phyloP scores from a whole-genome alignment of 305 asterid species.

The Fraxinus sp. region DNA sequence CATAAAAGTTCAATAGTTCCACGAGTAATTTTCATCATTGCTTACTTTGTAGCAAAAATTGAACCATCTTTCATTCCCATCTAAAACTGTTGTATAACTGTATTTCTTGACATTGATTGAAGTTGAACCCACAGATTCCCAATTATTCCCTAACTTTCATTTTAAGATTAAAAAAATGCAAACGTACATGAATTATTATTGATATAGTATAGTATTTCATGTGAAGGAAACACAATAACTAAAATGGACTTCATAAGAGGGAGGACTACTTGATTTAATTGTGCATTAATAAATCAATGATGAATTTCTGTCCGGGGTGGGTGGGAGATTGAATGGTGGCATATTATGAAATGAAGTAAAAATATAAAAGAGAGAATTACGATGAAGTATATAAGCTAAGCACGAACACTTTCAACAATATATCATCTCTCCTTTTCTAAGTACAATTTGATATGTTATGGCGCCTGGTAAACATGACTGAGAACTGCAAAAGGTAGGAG shows the following conservation, averaged over 20 bases:
- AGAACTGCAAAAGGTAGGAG: conserved; percentile 8
- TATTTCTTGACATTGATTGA: background rate
- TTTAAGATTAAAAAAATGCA: background rate
- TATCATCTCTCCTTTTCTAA: background rate
- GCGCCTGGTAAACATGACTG: background rate
- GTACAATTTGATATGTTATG: background rate
- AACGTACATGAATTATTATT: background rate
- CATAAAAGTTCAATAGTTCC: background rate
- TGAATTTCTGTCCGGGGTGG: background rate
- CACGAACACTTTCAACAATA: background rate
- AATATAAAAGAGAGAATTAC: background rate
- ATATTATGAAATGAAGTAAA: background rate
- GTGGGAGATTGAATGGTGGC: background rate
- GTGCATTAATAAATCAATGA: background rate
- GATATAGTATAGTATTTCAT: background rate
- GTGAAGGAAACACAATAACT: background rate
- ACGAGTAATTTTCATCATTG: background rate
- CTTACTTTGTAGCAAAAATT: conserved; percentile 5
- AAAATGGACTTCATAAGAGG: background rate
- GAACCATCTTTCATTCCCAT: background rate
- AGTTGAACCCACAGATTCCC: background rate
- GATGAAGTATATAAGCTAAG: background rate
- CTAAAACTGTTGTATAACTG: background rate
- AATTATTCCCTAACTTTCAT: background rate
- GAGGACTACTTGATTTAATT: background rate